A percentile compares a stretch with the other conserved stretches of the same genome.
phyloP scores from a whole-genome alignment of 2,329 filamentous ascomycete species.

The Colletotrichum melonis region DNA sequence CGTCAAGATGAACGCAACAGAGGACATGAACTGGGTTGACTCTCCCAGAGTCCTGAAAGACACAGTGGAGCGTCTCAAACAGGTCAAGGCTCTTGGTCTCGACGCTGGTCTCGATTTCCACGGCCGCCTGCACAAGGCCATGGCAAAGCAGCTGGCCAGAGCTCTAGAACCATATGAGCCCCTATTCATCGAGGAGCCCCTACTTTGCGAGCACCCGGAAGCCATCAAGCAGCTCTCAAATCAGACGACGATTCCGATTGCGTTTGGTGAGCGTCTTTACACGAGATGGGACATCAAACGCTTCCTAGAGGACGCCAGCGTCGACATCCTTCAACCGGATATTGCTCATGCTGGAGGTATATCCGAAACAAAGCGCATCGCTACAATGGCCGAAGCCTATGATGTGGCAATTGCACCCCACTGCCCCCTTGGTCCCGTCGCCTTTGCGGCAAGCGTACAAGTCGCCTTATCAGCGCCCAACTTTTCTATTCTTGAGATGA shows the following conservation, averaged over 20 bases:
- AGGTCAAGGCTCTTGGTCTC: slow-evolving; percentile 72
- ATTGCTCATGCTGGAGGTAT: slow-evolving; percentile 74
- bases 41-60: slow-evolving; percentile 67
- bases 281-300: slow-evolving; percentile 74
- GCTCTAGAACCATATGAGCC: slow-evolving; percentile 71
- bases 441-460: slow-evolving; percentile 73
- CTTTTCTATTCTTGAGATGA: slow-evolving; percentile 77
- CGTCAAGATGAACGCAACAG: slow-evolving; percentile 79
- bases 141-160: slow-evolving; percentile 76
- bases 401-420: slow-evolving; percentile 75
- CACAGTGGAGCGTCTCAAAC: slow-evolving; percentile 70
- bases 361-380: slow-evolving; percentile 71
- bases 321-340: slow-evolving; percentile 76
- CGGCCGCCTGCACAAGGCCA: slow-evolving; percentile 74
- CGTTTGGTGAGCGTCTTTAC: slow-evolving; percentile 73
- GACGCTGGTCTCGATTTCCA: slow-evolving; percentile 78
- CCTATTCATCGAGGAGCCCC: slow-evolving; percentile 75
- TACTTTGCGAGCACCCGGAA: slow-evolving; percentile 70
- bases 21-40: slow-evolving; percentile 76
- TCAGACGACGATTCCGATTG: slow-evolving; percentile 69
- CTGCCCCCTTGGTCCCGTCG: slow-evolving; percentile 74
- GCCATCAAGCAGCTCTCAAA: slow-evolving; percentile 68
- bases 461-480: slow-evolving; percentile 66
- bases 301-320: slow-evolving; percentile 69
- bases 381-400: slow-evolving; percentile 73